Evolutionary conservation across 2,329 filamentous ascomycete species (phyloP), one percentile per base, ranked within the genome.

Genomic region (Colletotrichum somersetense): DNA sequence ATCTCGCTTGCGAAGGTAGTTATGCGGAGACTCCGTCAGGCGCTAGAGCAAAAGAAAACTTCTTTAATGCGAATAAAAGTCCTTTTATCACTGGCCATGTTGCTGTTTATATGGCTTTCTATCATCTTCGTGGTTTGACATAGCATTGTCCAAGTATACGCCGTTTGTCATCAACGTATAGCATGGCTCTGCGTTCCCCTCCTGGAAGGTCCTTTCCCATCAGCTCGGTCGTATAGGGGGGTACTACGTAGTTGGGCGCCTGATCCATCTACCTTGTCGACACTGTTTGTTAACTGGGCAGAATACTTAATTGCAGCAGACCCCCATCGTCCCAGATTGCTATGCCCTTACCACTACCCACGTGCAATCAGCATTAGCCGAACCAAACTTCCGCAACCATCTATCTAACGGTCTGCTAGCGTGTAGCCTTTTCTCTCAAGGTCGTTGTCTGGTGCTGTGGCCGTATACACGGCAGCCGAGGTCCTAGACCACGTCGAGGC

Each of bases 21-120:
- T 64, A 23, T 23, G 53, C 69, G 66, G 66, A 63, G 53, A 64
- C 66, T 16, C 44, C 58, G 35, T 30, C 46, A 38, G 50, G 50
- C 52, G 59, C 64, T 53, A 58, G 52, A 55, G 30, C n/a, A 11
- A n/a, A 8, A 26, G 35, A 56, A 72, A 64, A 46, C 53, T 56
- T 69, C 55, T 64, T 61, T 14, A 56, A 50, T 61, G 26, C 33
- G 57, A 20, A 38, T 33, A 20, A 10, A 64, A n/a, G 26, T 33
- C 50, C 65, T 50, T 35, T 46, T 3, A 23, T 23, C 10, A 40
- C 46, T 20, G 16, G 35, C 5, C 16, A n/a, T 53, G 12, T 35
- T 52, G 5, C 18, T 10, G 44, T 44, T 18, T 30, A n/a, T 44
- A 16, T 30, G 26, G 33, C 10, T 46, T 8, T 5, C 20, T 62